Conservation (phyloP, 2,329 filamentous ascomycete genomes). For the Simplicillium aogashimaense region DNA sequence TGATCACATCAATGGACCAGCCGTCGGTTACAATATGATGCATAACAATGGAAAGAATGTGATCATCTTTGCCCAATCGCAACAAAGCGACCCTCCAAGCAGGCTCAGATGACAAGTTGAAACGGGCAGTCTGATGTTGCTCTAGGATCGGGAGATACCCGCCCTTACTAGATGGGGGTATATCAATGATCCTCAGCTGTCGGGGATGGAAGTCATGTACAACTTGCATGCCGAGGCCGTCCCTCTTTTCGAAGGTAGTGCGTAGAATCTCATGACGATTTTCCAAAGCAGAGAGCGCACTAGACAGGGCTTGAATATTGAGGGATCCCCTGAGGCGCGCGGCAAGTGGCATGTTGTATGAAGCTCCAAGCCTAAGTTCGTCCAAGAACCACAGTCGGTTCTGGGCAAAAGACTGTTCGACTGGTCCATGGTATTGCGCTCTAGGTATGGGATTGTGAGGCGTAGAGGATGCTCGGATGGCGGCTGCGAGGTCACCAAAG, state of each 20-base stretch:
- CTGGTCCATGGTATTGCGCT: conserved; percentile 5
- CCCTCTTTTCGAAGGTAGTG: conserved; percentile 8
- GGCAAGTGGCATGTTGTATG: conserved; percentile 9
- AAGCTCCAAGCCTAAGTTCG: conserved; percentile 8
- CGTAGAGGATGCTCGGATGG: not conserved
- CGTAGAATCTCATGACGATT: conserved; percentile 11
- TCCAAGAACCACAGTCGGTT: conserved; percentile 13
- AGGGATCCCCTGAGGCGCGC: conserved; percentile 8
- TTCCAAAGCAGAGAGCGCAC: conserved; percentile 9
- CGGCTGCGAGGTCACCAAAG: not conserved
- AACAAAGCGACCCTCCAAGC: conserved; percentile 12
- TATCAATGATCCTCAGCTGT: conserved; percentile 2
- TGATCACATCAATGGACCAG: conserved; percentile 16
- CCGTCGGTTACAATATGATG: conserved; percentile 20
- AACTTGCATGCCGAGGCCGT: conserved; percentile 7
- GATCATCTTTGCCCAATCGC: conserved; percentile 6
- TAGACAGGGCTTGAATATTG: conserved; percentile 6
- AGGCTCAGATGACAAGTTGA: conserved; percentile 12
- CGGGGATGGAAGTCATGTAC: not conserved
- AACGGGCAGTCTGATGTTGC: conserved; percentile 11
- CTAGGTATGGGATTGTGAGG: not conserved
- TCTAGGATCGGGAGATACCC: not conserved
- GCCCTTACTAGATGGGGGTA: not conserved
- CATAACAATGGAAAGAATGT: conserved; percentile 16
- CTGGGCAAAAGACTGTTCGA: conserved; percentile 13